Base-by-base conservation (phyloP, 2,329 filamentous ascomycete species). In the Geoglossum cookeanum region DNA sequence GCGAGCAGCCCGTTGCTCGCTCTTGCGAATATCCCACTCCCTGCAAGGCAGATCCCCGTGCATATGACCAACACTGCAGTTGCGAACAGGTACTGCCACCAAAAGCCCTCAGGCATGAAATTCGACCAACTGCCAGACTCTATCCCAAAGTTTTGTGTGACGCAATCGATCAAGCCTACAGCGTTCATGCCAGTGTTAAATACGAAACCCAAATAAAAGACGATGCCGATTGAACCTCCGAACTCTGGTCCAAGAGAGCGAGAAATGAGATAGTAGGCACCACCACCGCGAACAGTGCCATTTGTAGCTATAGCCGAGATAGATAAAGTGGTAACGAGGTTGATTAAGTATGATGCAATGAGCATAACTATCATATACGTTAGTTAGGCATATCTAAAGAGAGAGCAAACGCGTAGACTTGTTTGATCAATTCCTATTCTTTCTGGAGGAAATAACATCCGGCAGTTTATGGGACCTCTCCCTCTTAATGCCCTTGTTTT, bases 291-390 rank as follows among this genome's bases (percentile, higher is more conserved):
- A 58, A 94, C 88, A 52, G 89, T 90, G 30, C 88, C 88, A 67
- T 94, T 94, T 1, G 87, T 90, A 37, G 88, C 88, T 64, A 94
- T 91, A 8, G 88, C 88, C 3, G 87, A 94, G 33, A 94, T 78
- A 2, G 87, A 94, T 64, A 94, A 80, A 0, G 85, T 87, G 0
- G 88, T 94, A 56, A 94, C 74, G n/a, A 92, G 75, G 66, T 92
- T 84, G 62, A 94, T 84, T 15, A 80, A 70, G 66, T 94, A 94
- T n/a, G 85, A 84, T 47, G 79, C 75, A 59, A 85, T 65, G 59
- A 94, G 78, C 68, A 92, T 78, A 55, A 79, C 83, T 87, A 61
- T 42, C 60, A 55, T 58, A 59, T 56, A 58, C 42, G 60, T 63
- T 29, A 17, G 42, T 55, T 29, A 47, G 37, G 17, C 13, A 48